Evolutionary conservation across 139 green algal species (phyloP), one percentile per base, ranked within the genome.

Genomic region (Auxenochlorella pyrenoidosa): DNA sequence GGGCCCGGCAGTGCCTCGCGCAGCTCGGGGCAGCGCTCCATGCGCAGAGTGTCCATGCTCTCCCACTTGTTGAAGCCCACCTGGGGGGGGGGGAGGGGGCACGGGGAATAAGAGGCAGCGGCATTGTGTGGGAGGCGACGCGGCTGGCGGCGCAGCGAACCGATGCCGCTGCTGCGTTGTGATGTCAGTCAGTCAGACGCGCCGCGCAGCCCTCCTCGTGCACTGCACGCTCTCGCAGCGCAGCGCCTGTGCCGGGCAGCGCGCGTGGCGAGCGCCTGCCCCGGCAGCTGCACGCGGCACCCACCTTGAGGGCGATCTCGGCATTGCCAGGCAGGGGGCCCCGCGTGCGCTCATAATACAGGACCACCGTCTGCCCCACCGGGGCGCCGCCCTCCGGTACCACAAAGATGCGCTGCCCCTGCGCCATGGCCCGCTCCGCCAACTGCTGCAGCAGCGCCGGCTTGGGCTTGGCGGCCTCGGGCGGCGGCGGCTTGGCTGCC

Each of bases 51-150:
- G 44, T 90, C 65, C 6, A 96, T 91, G 38, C 79, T 88, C 90
- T 97, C 94, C 96, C 95, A 98, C 77, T 93, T 94, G 93, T 98
- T 98, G 15, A 95, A 59, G 65, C 95, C 95, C 26, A 91, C 83
- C 91, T 97, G 97, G 21, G 13, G 60, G 89, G 82, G 28, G 63
- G 28, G 63, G 2, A 24, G 6, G 13, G 40, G 30, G 77, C 47
- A 47, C 18, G 76, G 21, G 24, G 19, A n/a, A 2, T 41, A 32
- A 8, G 2, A 66, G 44, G 47, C 12, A 40, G 41, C 6, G 28
- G 70, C 19, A 32, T 2, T 43, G 30, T 30, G 43, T 43, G 30
- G 75, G 43, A 3, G 4, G 28, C 43, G 0, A 13, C 6, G 21
- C 19, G 41, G 41, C 24, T 76, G 70, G 0, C 28, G 28, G 70